Conservation (phyloP, 306 rosid species). For the Vicia villosa region DNA sequence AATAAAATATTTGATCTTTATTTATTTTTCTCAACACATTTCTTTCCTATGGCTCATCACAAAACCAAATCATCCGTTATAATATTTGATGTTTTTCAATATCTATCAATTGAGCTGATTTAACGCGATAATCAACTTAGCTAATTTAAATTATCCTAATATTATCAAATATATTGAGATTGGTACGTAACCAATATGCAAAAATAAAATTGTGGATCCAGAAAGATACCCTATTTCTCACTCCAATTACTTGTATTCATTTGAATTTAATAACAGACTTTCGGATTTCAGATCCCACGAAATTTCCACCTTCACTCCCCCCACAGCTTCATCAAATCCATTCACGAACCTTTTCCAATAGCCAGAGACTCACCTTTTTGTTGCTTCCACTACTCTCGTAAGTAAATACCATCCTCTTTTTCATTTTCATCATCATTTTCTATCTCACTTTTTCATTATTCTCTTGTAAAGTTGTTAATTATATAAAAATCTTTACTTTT, state of each 20-base stretch:
- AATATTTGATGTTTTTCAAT: too few species aligned
- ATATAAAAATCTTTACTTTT: conserved; percentile 29
- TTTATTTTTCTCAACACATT: too few species aligned
- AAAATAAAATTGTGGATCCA: too few species aligned
- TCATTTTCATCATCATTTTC: neutral
- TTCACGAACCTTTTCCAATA: neutral
- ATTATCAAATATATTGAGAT: neutral
- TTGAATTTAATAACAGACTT: neutral
- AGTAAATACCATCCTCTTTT: conserved; percentile 11
- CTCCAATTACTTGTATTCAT: neutral
- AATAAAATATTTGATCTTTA: too few species aligned
- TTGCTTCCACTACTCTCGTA: conserved; percentile 36
- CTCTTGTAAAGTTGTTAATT: conserved; percentile 37
- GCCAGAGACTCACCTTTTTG: conserved; percentile 33
- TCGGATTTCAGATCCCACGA: neutral
- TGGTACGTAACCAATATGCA: neutral
- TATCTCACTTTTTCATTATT: conserved; percentile 22
- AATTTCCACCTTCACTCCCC: neutral
- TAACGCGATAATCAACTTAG: too few species aligned
- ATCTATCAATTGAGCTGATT: too few species aligned
- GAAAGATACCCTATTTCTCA: neutral
- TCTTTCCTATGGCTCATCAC: too few species aligned
- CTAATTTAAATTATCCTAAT: too few species aligned
- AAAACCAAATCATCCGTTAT: too few species aligned
- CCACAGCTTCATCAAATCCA: conserved; percentile 22